phyloP scores from a whole-genome alignment of 257 asterid genomes.

The Vinca minor region DNA sequence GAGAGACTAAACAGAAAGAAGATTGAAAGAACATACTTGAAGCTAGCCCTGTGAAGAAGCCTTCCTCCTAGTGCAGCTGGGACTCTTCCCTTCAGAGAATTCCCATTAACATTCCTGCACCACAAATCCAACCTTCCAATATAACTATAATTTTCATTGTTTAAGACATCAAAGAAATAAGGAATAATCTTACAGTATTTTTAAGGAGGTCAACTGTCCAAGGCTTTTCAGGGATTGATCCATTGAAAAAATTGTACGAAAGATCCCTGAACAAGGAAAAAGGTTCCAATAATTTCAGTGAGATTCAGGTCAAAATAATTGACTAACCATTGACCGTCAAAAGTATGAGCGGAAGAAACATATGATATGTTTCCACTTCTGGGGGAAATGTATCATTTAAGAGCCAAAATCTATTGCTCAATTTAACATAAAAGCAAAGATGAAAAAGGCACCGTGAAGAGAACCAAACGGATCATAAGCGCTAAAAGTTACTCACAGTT shows the following conservation, averaged over 20 bases:
- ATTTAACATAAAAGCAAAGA: background rate
- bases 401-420: background rate
- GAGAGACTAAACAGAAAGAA: conserved; percentile 24
- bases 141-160: background rate
- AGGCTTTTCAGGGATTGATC: conserved; percentile 89
- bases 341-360: too few species aligned
- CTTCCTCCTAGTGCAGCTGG: conserved; percentile 89
- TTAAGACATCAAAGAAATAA: conserved; percentile 4
- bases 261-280: conserved; percentile 64
- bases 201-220: conserved; percentile 64
- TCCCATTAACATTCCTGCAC: conserved; percentile 76
- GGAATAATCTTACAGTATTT: conserved; percentile 57
- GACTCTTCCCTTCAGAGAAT: conserved; percentile 80
- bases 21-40: conserved; percentile 28
- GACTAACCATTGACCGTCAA: too few species aligned
- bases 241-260: conserved; percentile 75
- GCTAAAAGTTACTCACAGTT: conserved; percentile 46
- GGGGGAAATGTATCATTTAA: too few species aligned
- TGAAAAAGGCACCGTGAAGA: background rate
- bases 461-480: conserved; percentile 12
- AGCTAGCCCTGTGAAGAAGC: conserved; percentile 88
- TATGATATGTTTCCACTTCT: too few species aligned
- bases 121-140: conserved; percentile 9
- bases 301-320: too few species aligned
- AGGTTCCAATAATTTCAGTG: conserved; percentile 7